These are phyloP conservation scores for Multifurca ochricompacta DNA, from an alignment of 768 basidiomycete genomes.

Conservation along the genomic window DNA sequence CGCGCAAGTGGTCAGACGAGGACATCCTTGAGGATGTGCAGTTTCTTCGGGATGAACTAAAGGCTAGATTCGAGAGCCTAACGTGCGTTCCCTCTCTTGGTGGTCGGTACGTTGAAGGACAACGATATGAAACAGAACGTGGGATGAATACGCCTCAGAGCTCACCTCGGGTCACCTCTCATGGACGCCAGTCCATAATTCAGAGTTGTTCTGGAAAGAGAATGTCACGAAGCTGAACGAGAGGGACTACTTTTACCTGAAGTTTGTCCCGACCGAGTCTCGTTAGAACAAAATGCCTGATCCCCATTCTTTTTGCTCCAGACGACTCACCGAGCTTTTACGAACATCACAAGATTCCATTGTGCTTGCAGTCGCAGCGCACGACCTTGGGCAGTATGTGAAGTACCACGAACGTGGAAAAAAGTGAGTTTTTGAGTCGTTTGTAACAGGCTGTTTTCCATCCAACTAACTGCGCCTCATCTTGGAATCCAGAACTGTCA, in stretches of 20 bases:
- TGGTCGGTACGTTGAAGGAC: neutral
- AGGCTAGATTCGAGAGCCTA: slow-evolving; percentile 74
- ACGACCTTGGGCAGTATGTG: slow-evolving; percentile 92
- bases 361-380: slow-evolving; percentile 85
- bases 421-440: slow-evolving; percentile 52
- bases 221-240: slow-evolving; percentile 86
- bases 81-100: slow-evolving; percentile 52
- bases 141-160: slow-evolving; percentile 93
- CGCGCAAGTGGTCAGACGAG: slow-evolving; percentile 90
- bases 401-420: slow-evolving; percentile 88
- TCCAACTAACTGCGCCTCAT: neutral
- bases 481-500: slow-evolving; percentile 49
- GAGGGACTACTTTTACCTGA: slow-evolving; percentile 73
- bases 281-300: neutral
- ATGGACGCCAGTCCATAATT: slow-evolving; percentile 95
- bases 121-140: slow-evolving; percentile 52
- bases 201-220: slow-evolving; percentile 97
- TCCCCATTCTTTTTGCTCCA: slow-evolving; percentile 27
- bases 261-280: slow-evolving; percentile 36
- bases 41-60: slow-evolving; percentile 82
- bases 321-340: slow-evolving; percentile 67
- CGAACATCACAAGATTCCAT: slow-evolving; percentile 60
- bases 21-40: slow-evolving; percentile 89
- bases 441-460: neutral
- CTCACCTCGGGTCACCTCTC: slow-evolving; percentile 82